Conservation (phyloP, 805 yeast species). For the Barnettozyma sucrosica region DNA sequence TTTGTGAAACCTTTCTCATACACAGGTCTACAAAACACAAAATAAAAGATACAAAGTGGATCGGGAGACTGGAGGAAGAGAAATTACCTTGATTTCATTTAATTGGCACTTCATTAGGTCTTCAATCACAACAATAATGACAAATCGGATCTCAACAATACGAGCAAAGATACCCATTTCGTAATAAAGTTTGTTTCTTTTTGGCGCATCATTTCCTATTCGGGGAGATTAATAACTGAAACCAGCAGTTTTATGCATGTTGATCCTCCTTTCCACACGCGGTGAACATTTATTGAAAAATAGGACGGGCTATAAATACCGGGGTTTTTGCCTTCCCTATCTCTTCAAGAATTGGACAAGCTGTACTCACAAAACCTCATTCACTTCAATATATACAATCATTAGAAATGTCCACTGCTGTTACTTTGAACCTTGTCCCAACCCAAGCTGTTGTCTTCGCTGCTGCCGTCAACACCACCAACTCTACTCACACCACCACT, state of each 20-base stretch:
- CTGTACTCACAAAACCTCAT: not conserved
- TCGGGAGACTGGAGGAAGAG: too few relatives aligned
- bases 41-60: too few relatives aligned
- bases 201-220: not conserved
- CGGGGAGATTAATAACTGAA: not conserved
- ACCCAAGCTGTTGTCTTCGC: constrained; percentile 25
- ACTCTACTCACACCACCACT: constrained; percentile 16
- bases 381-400: not conserved
- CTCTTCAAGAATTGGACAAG: too few relatives aligned
- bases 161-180: too few relatives aligned
- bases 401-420: constrained; percentile 16
- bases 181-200: not conserved
- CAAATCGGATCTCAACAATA: too few relatives aligned
- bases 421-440: constrained; percentile 25
- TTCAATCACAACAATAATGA: too few relatives aligned
- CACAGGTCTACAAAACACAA: too few relatives aligned
- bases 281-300: not conserved
- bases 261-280: not conserved
- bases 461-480: constrained; percentile 16
- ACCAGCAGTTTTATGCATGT: not conserved
- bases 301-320: not conserved
- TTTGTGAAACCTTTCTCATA: too few relatives aligned
- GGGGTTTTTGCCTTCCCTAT: not conserved
- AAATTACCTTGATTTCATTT: too few relatives aligned
- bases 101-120: too few relatives aligned